phyloP scores from a whole-genome alignment of 2,329 filamentous ascomycete species.

The Penicillium italicum region DNA sequence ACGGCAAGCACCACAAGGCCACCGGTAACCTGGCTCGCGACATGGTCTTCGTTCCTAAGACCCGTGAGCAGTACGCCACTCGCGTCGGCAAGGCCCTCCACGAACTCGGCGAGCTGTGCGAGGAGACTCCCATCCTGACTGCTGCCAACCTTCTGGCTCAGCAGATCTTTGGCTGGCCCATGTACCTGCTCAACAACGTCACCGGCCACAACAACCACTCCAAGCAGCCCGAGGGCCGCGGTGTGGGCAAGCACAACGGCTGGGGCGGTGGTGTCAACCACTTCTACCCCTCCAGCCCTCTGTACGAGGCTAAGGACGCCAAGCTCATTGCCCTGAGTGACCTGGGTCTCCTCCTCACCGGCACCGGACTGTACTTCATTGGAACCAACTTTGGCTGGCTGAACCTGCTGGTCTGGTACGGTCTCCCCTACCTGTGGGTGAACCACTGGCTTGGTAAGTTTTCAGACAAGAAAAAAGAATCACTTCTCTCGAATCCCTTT shows the following conservation, averaged over 20 bases:
- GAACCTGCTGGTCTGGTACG: constrained; percentile 93
- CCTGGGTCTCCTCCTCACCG: constrained; percentile 67
- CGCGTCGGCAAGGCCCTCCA: constrained; percentile 71
- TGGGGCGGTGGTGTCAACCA: constrained; percentile 81
- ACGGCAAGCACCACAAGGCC: constrained; percentile 99
- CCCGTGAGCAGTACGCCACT: constrained; percentile 73
- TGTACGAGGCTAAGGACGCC: constrained; percentile 89
- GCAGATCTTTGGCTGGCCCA: constrained; percentile 88
- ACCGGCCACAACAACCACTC: constrained; percentile 96
- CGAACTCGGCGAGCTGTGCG: constrained; percentile 81
- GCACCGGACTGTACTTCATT: constrained; percentile 62
- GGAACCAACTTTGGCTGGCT: constrained; percentile 74
- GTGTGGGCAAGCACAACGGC: constrained; percentile 87
- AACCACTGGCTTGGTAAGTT: constrained; percentile 96
- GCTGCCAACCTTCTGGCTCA: constrained; percentile 70
- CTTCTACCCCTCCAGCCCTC: constrained; percentile 80
- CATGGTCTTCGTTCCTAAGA: constrained; percentile 98
- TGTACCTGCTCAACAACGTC: constrained; percentile 87
- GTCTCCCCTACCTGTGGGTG: constrained; percentile 92
- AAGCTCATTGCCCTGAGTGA: constrained; percentile 84
- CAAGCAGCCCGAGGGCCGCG: constrained; percentile 86
- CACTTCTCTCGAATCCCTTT: not conserved
- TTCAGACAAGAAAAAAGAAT: not conserved
- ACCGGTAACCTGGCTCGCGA: constrained; percentile 96
- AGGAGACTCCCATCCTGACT: constrained; percentile 89